Base-by-base conservation (phyloP, 768 basidiomycete genomes). In the Russula ochroleuca region DNA sequence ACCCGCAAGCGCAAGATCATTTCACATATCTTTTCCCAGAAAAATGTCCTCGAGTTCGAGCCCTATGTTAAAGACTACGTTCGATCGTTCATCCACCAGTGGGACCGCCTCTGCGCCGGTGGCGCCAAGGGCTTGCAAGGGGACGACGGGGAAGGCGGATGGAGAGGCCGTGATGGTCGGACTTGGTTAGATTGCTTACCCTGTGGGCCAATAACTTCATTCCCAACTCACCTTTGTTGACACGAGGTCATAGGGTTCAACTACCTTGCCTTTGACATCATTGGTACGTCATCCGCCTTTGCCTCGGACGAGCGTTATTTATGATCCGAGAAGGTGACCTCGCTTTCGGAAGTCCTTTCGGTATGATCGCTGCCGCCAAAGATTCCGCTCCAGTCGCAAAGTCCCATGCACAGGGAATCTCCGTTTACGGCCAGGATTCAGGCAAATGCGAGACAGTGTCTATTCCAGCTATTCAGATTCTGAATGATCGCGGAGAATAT, bases 1-100 rank as follows among this genome's bases (percentile, higher is more conserved):
- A 80, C 89, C 3, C 84, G 92, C 48, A 94, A 94, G 74, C 85
- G 92, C 77, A 96, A 96, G 77, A 90, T 97, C 64, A 83, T 96
- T 51, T 87, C 90, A 0, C 85, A 90, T 71, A 87, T 92, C 69
- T 91, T 91, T 75, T 86, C 87, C 1, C 87, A 89, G 71, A 94
- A 94, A 77, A 90, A 75, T 59, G 91, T 96, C 5, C 72, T 90
- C 63, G 89, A 92, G 68, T 95, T 96, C 64, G 92, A 94, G 72
- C 89, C 90, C 0, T 83, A 91, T 64, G 83, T 93, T 61, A 77
- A 83, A 8, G 69, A 76, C 1, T 85, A 89, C 69, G 82, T 92
- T 15, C 72, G 69, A 0, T 75, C 80, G 40, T 73, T 94, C 59
- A 71, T 91, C 57, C 72, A 72, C 5, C 87, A 91, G 70, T 92